Evolutionary conservation across 768 basidiomycete genomes (phyloP).

Genomic region (Tulasnella sp.): DNA sequence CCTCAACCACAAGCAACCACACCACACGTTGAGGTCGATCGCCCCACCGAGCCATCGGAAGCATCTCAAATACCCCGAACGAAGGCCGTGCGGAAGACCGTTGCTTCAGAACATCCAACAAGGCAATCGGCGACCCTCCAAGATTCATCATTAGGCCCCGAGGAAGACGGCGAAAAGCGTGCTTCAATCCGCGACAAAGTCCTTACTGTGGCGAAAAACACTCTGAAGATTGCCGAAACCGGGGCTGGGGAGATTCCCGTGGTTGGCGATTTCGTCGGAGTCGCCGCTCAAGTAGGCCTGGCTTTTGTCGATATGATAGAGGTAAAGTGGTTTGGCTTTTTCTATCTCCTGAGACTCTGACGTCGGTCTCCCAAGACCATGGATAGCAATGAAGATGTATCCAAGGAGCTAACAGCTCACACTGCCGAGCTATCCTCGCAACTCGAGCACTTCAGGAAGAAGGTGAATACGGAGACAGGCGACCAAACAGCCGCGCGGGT

Average conservation of each 20-base stretch:
- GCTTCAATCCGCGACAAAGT: background rate
- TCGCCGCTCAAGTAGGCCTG: no score
- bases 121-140: background rate
- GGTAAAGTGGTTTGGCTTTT: background rate
- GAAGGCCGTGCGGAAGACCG: background rate
- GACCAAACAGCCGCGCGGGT: background rate
- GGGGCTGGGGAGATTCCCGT: no score
- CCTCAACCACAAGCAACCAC: no score
- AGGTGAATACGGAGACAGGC: background rate
- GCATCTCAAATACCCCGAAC: background rate
- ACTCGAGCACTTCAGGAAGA: background rate
- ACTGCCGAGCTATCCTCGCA: background rate
- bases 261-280: no score
- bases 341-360: background rate
- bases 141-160: background rate
- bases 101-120: background rate
- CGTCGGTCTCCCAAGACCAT: background rate
- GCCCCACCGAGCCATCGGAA: background rate
- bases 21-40: no score
- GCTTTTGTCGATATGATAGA: no score
- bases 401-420: background rate
- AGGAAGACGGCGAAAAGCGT: background rate
- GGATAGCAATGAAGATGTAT: background rate
- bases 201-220: background rate
- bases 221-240: no score